Evolutionary conservation across 1,284 basidiomycete genomes (phyloP), one percentile per base, ranked within the genome.

Genomic region (Entoloma clypeatum): DNA sequence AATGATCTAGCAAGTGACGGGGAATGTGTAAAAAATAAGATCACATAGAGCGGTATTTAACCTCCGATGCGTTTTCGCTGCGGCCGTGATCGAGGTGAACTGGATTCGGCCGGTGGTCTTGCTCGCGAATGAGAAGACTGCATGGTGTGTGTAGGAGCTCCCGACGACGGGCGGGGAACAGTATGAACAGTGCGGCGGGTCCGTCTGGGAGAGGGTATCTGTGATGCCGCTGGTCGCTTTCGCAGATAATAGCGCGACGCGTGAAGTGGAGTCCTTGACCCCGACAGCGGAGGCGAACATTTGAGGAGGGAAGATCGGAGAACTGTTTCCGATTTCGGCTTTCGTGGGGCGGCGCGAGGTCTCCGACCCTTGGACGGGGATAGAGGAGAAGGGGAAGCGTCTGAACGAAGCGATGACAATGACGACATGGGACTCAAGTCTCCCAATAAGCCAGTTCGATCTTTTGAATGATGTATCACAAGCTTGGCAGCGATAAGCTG

Each of bases 401-500:
- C 46, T 14, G 53, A 52, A 16, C 18, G 29, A 14, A 52, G 31
- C 10, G 53, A 51, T 26, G 52, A 54, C 17, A 46, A 18, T 13
- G 50, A 48, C 23, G 49, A 49, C 45, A 49, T 47, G 23, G 47
- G 49, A n/a, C 44, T 48, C 18, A 52, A 25, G n/a, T n/a, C 23
- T 7, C 48, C 51, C 10, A 46, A 36, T 14, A 49, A 27, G 17
- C 51, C 45, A 33, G 47, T 45, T 13, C 43, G 38, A 34, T 56
- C 50, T 24, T 43, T 47, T n/a, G 47, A 40, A 16, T 48, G 41
- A 7, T 44, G 18, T 33, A 65, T 59, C 13, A 62, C 59, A 25
- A 66, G 55, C 31, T 60, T 63, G 6, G 68, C 64, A 52, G 59
- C 10, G 65, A 58, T 14, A 65, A 42, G 7, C 62, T 37, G 61